Base-by-base conservation (phyloP, 768 basidiomycete species). In the Lactarius tabidus region DNA sequence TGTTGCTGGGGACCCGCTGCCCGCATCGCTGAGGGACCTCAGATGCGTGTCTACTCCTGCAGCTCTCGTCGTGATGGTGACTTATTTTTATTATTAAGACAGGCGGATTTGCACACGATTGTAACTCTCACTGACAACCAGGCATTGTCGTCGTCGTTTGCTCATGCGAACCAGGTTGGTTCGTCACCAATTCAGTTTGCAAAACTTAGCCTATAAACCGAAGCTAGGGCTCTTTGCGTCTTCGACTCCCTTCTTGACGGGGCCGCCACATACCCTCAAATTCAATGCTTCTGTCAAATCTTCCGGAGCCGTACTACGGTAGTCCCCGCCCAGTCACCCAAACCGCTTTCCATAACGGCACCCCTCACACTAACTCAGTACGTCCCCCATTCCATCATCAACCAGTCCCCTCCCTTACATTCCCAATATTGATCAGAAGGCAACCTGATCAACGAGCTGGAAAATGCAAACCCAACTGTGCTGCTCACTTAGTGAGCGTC, bases 211-310 rank as follows among this genome's bases (percentile, higher is more conserved):
- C n/a, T 36, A 18, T 60, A 26, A 45, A 48, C n/a, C 20, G n/a
- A 71, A 90, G 85, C 75, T 90, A 59, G 89, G 33, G 4, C 33
- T 33, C 8, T 33, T 33, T 8, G 33, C 33, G 90, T 4, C 79
- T 92, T 87, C 90, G 2, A 93, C 91, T 2, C 90, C 90, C 1
- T 93, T 93, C 72, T 75, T 90, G 6, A 92, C 89, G 2, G 91
- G 90, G 17, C 77, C 87, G 23, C 85, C 87, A 0, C 83, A 87
- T 35, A 92, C 91, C 0, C 77, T 93, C 12, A 85, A 91, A 64
- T n/a, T n/a, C 64, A 82, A 88, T 57, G 76, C 78, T 39, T 71
- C 79, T 1, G 80, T 90, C 29, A 74, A 81, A 62, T 85, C 82
- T n/a, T n/a, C n/a, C 8, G 91, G 91, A 8, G 89, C 90, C 4